phyloP scores from a whole-genome alignment of 768 basidiomycete genomes.

The Lentinula detonsa region DNA sequence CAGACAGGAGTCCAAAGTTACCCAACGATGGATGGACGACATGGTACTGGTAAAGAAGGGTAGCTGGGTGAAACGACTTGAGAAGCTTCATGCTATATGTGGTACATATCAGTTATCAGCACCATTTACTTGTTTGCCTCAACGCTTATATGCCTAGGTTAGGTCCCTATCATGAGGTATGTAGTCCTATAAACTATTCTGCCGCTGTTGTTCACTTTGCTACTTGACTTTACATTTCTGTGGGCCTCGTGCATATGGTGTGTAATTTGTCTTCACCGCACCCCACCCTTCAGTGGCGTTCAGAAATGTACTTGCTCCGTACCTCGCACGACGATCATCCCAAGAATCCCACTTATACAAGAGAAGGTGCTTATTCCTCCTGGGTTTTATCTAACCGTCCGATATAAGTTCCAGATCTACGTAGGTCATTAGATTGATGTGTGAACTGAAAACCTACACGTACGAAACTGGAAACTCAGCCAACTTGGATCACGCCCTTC shows the following conservation, averaged over 20 bases:
- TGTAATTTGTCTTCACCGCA: constrained; percentile 5
- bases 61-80: constrained; percentile 7
- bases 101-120: constrained; percentile 7
- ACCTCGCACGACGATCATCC: constrained; percentile 13
- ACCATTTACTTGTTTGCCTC: not conserved
- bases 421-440: not conserved
- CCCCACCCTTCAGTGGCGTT: constrained; percentile 8
- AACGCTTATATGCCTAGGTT: constrained; percentile 7
- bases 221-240: no score
- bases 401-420: not conserved
- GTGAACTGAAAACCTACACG: constrained; percentile 4
- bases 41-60: constrained; percentile 3
- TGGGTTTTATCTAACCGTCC: not conserved
- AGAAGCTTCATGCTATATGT: constrained; percentile 13
- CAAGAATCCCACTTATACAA: constrained; percentile 7
- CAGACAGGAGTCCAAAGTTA: no score
- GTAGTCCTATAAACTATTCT: no score
- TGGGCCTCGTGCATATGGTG: no score
- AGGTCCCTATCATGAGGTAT: constrained; percentile 8
- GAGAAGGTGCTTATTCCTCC: constrained; percentile 9
- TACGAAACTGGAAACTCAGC: constrained; percentile 1
- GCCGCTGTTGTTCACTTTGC: no score
- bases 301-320: constrained; percentile 11
- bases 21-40: not conserved
- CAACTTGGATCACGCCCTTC: constrained; percentile 13